Conservation (phyloP, 2,329 filamentous ascomycete genomes). For the Hymenoscyphus repandus region DNA sequence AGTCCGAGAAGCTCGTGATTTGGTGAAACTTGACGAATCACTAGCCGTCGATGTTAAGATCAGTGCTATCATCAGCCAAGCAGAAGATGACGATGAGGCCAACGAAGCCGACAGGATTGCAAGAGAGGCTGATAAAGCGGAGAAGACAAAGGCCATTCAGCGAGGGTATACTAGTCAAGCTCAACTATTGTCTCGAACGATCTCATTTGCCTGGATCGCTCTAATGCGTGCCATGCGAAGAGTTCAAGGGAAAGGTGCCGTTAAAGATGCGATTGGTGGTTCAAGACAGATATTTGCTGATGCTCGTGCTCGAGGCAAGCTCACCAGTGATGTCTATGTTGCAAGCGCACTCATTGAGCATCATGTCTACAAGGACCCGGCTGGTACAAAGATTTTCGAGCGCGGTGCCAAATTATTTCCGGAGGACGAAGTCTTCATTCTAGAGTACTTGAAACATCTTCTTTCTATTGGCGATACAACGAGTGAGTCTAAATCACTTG, state of each 20-base stretch:
- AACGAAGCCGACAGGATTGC: slow-evolving; percentile 31
- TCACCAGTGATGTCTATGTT: slow-evolving; percentile 93
- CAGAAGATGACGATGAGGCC: slow-evolving; percentile 45
- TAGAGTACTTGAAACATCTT: slow-evolving; percentile 94
- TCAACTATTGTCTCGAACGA: slow-evolving; percentile 71
- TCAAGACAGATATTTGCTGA: slow-evolving; percentile 86
- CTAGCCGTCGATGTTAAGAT: slow-evolving; percentile 29
- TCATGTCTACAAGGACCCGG: slow-evolving; percentile 89
- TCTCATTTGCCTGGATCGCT: slow-evolving; percentile 93
- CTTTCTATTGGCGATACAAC: slow-evolving; percentile 89
- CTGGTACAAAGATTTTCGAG: slow-evolving; percentile 93
- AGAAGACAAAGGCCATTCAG: slow-evolving; percentile 55
- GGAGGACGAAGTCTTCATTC: slow-evolving; percentile 85
- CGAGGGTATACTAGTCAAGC: slow-evolving; percentile 68
- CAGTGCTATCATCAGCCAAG: slow-evolving; percentile 38
- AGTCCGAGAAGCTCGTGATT: slow-evolving; percentile 53
- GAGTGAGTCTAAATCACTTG: slow-evolving; percentile 54
- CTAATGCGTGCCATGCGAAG: slow-evolving; percentile 91
- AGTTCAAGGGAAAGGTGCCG: slow-evolving; percentile 75
- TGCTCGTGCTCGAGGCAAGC: slow-evolving; percentile 76
- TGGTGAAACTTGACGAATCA: slow-evolving; percentile 52
- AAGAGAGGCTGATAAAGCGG: slow-evolving; percentile 47
- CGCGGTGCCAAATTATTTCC: slow-evolving; percentile 90
- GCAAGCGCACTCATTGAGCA: slow-evolving; percentile 91
- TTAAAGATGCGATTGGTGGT: slow-evolving; percentile 43